These are phyloP conservation scores for Anthracocystis setariae DNA, from an alignment of 1,284 basidiomycete species.

Conservation along the genomic window DNA sequence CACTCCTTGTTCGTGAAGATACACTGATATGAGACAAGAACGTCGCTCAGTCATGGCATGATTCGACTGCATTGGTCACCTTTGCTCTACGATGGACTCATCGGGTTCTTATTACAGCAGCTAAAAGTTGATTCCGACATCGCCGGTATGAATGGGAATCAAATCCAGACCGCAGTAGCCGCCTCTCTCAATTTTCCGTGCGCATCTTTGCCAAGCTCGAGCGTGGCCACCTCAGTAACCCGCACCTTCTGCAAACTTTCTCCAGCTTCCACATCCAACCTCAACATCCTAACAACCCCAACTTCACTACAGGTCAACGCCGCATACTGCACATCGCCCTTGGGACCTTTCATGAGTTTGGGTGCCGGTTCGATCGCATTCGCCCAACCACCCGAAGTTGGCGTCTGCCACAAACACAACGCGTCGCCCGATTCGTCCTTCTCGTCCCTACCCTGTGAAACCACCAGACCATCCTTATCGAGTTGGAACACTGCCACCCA, in stretches of 20 bases:
- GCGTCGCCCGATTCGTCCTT: conserved; percentile 26
- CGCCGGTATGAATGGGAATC: no score
- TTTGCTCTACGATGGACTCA: no score
- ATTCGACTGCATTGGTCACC: no score
- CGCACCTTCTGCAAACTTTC: neutral
- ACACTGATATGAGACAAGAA: no score
- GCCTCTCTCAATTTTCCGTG: conserved; percentile 36
- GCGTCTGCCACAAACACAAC: conserved; percentile 63
- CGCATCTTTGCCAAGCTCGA: conserved; percentile 35
- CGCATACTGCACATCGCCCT: conserved; percentile 53
- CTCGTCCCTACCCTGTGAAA: conserved; percentile 8
- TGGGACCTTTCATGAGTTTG: conserved; percentile 27
- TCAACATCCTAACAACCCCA: conserved; percentile 66
- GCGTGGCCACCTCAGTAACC: conserved; percentile 60
- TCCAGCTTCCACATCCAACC: conserved; percentile 37
- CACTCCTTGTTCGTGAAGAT: no score
- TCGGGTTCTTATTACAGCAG: no score
- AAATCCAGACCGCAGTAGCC: conserved; percentile 51
- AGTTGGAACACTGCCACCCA: conserved; percentile 68
- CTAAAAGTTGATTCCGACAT: no score
- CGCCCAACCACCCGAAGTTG: conserved; percentile 69
- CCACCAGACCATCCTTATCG: conserved; percentile 53
- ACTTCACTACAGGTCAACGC: conserved; percentile 68
- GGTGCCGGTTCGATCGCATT: conserved; percentile 69
- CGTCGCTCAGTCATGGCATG: no score